Conservation (phyloP, 2,329 filamentous ascomycete genomes). For the Neonectria ditissima region DNA sequence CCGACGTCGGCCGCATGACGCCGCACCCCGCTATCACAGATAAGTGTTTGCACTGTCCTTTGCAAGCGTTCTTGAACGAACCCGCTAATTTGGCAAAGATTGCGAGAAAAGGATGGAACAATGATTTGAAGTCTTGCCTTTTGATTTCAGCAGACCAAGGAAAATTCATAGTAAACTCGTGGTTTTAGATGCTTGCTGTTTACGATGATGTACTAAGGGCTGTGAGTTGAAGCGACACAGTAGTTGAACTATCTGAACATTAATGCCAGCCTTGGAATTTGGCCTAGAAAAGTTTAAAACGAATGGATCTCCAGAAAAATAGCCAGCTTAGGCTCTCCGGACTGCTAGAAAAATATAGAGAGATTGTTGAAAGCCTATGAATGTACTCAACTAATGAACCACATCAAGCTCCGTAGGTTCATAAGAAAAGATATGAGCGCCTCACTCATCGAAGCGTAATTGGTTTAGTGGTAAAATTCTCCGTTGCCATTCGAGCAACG, state of each 20-base stretch:
- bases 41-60: conserved; percentile 13
- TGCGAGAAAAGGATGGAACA: neutral
- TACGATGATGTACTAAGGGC: too few relatives aligned
- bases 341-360: too few relatives aligned
- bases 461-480: conserved; percentile 7
- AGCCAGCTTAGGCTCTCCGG: too few relatives aligned
- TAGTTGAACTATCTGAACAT: too few relatives aligned
- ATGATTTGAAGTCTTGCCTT: neutral
- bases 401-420: neutral
- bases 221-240: too few relatives aligned
- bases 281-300: too few relatives aligned
- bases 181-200: neutral
- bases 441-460: neutral
- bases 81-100: neutral
- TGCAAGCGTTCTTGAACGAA: conserved; percentile 9
- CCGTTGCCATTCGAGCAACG: conserved; percentile 3
- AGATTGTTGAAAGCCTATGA: too few relatives aligned
- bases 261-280: too few relatives aligned
- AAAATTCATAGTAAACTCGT: neutral
- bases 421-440: neutral
- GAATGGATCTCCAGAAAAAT: too few relatives aligned
- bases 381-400: too few relatives aligned
- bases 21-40: conserved; percentile 36
- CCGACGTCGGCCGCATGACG: conserved; percentile 40
- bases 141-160: neutral